Conservation (phyloP, 805 yeast species). For the Hanseniaspora guilliermondii region DNA sequence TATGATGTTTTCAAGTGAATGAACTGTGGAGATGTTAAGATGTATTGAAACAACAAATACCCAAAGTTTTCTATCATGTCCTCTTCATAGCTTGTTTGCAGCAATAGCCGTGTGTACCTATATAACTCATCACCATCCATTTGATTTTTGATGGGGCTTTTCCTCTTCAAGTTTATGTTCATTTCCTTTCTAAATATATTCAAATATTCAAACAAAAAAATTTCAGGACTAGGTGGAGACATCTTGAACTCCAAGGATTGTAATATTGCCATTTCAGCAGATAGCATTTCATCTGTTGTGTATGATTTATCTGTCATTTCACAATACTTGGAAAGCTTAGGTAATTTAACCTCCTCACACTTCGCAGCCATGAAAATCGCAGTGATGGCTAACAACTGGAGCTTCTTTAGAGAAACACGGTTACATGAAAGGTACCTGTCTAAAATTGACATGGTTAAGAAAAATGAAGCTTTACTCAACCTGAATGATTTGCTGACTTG, state of each 20-base stretch:
- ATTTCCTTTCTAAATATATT: background rate
- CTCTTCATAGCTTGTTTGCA: background rate
- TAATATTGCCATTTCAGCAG: slow-evolving; percentile 69
- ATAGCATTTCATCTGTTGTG: slow-evolving; percentile 65
- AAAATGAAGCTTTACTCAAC: slow-evolving; percentile 73
- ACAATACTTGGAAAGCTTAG: slow-evolving; percentile 73
- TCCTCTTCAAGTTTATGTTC: slow-evolving; percentile 40
- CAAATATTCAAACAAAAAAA: slow-evolving; percentile 34
- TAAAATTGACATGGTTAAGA: slow-evolving; percentile 70
- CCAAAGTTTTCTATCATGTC: slow-evolving; percentile 30
- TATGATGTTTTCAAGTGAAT: slow-evolving; percentile 63
- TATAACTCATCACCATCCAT: background rate
- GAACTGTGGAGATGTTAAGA: slow-evolving; percentile 63
- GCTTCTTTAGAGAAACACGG: slow-evolving; percentile 59
- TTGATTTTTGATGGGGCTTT: slow-evolving; percentile 21
- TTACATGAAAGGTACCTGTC: slow-evolving; percentile 74
- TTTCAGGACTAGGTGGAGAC: slow-evolving; percentile 81
- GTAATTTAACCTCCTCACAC: slow-evolving; percentile 83
- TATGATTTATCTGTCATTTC: slow-evolving; percentile 80
- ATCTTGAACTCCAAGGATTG: slow-evolving; percentile 61
- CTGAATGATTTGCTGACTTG: slow-evolving; percentile 78
- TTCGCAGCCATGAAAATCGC: slow-evolving; percentile 82
- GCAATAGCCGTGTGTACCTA: background rate
- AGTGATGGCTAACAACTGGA: slow-evolving; percentile 79
- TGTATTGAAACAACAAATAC: slow-evolving; percentile 67